Percentiles rank a stretch among this genome's conserved stretches.
Evolutionary conservation across 2,329 filamentous ascomycete genomes (phyloP).

Genomic region (Clonostachys sp.): DNA sequence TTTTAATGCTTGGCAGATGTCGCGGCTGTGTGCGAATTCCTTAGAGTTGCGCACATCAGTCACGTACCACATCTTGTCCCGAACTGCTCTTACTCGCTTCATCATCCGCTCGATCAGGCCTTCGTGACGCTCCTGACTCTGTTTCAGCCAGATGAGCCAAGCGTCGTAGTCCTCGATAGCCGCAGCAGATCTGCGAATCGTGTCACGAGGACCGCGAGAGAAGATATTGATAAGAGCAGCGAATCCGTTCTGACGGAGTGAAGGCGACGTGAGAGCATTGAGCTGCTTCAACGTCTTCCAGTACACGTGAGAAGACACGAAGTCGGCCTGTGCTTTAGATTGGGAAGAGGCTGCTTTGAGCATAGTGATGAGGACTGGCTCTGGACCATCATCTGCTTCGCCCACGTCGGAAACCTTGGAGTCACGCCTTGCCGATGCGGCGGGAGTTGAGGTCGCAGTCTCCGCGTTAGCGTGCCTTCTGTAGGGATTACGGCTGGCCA

Average conservation of each 20-base stretch:
- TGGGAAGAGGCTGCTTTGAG: conserved; percentile 72
- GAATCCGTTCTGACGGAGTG: conserved; percentile 63
- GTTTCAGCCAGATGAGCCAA: conserved; percentile 79
- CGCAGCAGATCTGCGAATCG: conserved; percentile 63
- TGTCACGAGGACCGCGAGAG: conserved; percentile 65
- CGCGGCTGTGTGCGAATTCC: conserved; percentile 80
- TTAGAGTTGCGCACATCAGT: conserved; percentile 89
- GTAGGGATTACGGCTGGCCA: conserved; percentile 56
- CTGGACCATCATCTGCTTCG: conserved; percentile 13
- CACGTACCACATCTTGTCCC: conserved; percentile 99
- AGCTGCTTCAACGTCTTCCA: conserved; percentile 79
- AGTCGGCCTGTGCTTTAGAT: conserved; percentile 76
- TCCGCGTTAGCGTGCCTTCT: conserved; percentile 24
- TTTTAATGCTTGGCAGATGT: conserved; percentile 82
- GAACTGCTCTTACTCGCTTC: conserved; percentile 65
- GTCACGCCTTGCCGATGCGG: conserved; percentile 4
- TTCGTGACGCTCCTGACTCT: conserved; percentile 75
- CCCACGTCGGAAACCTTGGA: conserved; percentile 1
- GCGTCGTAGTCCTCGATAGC: conserved; percentile 76
- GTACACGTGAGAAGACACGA: conserved; percentile 78
- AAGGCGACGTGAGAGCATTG: conserved; percentile 54
- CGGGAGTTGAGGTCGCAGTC: conserved; percentile 3
- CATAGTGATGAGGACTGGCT: conserved; percentile 64
- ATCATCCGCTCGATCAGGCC: conserved; percentile 71
- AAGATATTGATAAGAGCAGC: conserved; percentile 70